Conservation (phyloP, 2,329 filamentous ascomycete species). For the Claviceps monticola region DNA sequence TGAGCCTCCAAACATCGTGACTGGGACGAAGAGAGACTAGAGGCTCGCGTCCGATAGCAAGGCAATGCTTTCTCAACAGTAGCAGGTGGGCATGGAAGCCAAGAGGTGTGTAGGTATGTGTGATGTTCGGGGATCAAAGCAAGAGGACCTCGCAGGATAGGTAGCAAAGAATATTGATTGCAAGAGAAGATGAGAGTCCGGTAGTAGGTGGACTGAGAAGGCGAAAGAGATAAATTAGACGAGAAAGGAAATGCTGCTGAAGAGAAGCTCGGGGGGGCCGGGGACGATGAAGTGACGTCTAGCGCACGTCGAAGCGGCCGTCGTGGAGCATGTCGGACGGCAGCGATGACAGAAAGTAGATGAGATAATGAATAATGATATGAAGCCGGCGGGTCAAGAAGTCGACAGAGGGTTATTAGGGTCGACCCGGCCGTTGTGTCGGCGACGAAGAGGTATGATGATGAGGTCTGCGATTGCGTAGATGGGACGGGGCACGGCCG, state of each 20-base stretch:
- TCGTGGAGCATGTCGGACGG: conserved; percentile 5
- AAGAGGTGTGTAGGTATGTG: conserved; percentile 1
- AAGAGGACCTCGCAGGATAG: not conserved
- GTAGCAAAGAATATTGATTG: not conserved
- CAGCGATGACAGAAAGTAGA: not conserved
- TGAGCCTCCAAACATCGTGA: conserved; percentile 35
- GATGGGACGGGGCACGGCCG: not conserved
- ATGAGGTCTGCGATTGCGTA: not conserved
- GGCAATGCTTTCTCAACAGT: conserved; percentile 7
- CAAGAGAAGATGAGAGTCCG: not conserved
- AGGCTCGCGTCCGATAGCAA: conserved; percentile 1
- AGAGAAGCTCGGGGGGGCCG: conserved; percentile 5
- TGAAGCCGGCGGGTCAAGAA: not conserved
- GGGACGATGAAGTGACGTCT: not conserved
- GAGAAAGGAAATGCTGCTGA: conserved; percentile 6
- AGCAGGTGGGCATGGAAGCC: conserved; percentile 6
- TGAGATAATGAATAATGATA: not conserved
- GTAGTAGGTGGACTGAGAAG: not conserved
- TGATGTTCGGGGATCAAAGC: not conserved
- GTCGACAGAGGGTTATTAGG: not conserved
- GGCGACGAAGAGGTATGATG: not conserved
- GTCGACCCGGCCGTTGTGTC: not conserved
- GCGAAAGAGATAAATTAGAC: not conserved
- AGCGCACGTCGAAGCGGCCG: conserved; percentile 4
- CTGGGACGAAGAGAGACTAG: not conserved